A percentile compares a stretch with the other conserved stretches of the same genome.
These are phyloP conservation scores for Drechmeria coniospora DNA, from an alignment of 2,329 filamentous ascomycete genomes.

Conservation along the genomic window DNA sequence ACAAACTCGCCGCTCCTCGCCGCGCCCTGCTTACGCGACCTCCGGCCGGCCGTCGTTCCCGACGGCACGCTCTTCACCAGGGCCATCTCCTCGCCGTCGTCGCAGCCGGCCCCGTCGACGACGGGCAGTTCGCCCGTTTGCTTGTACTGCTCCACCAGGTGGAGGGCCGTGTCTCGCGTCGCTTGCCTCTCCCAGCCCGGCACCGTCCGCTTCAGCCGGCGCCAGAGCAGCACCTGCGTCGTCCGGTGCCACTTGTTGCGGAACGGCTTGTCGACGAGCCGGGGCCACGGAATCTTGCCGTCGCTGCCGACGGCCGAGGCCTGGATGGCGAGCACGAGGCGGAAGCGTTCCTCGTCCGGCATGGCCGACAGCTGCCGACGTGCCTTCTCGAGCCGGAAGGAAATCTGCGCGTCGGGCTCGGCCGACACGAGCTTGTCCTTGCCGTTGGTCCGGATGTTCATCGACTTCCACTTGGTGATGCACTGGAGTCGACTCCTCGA, in stretches of 20 bases:
- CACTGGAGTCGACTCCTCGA: slow-evolving; percentile 54
- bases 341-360: slow-evolving; percentile 26
- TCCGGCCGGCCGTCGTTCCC: not conserved
- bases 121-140: slow-evolving; percentile 18
- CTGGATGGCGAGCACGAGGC: slow-evolving; percentile 27
- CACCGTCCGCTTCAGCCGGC: slow-evolving; percentile 19
- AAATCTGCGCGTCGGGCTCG: slow-evolving; percentile 17
- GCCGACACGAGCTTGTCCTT: slow-evolving; percentile 17
- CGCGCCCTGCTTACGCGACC: not conserved
- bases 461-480: slow-evolving; percentile 46
- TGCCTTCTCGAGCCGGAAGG: slow-evolving; percentile 28
- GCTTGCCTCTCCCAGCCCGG: slow-evolving; percentile 15
- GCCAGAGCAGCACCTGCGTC: slow-evolving; percentile 24
- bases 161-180: slow-evolving; percentile 19
- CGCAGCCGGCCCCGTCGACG: slow-evolving; percentile 13
- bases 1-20: slow-evolving; percentile 14
- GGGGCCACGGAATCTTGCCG: slow-evolving; percentile 33
- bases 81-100: slow-evolving; percentile 18
- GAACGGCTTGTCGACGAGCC: slow-evolving; percentile 24
- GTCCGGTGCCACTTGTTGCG: slow-evolving; percentile 21
- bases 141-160: slow-evolving; percentile 19
- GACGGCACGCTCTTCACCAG: slow-evolving; percentile 11
- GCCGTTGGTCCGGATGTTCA: slow-evolving; percentile 19
- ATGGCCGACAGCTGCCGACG: slow-evolving; percentile 26
- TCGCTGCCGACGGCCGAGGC: slow-evolving; percentile 24